These are phyloP conservation scores for Closterium sp. DNA, from an alignment of 139 green algal species.

Conservation along the genomic window DNA sequence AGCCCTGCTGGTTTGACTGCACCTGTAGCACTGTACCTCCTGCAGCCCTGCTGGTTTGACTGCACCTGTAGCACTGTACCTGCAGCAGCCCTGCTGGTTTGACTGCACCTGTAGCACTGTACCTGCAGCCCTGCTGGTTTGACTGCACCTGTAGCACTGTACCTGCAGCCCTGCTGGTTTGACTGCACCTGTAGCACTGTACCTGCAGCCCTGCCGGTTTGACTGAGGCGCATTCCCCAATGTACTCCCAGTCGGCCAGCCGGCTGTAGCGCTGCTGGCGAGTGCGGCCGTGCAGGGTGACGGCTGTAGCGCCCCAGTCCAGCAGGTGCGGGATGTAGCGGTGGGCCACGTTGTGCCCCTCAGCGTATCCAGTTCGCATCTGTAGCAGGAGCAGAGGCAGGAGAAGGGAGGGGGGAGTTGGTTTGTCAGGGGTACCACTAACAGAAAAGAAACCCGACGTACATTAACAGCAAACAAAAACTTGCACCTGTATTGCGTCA, in stretches of 20 bases:
- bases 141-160: neutral
- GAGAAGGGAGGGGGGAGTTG: neutral
- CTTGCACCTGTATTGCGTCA: no score
- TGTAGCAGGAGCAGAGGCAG: neutral
- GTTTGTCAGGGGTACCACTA: no score
- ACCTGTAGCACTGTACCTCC: no score
- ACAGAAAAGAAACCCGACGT: no score
- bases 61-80: no score
- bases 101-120: neutral
- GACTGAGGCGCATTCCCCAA: constrained; percentile 20
- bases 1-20: neutral
- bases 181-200: neutral
- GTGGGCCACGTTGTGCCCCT: constrained; percentile 63
- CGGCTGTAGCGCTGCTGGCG: constrained; percentile 83
- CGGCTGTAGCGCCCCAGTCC: constrained; percentile 74
- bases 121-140: neutral
- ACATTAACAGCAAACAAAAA: no score
- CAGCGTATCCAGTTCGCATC: constrained; percentile 63
- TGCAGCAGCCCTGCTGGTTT: neutral
- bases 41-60: neutral
- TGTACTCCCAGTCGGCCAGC: constrained; percentile 79
- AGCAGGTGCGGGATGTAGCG: constrained; percentile 41
- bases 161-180: neutral
- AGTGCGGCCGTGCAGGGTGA: constrained; percentile 92
- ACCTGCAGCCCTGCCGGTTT: neutral